Percentiles rank a stretch among this genome's conserved stretches.
These are phyloP conservation scores for Globisporangium recalcitrans DNA, from an alignment of 352 stramenopile species.

Conservation along the genomic window DNA sequence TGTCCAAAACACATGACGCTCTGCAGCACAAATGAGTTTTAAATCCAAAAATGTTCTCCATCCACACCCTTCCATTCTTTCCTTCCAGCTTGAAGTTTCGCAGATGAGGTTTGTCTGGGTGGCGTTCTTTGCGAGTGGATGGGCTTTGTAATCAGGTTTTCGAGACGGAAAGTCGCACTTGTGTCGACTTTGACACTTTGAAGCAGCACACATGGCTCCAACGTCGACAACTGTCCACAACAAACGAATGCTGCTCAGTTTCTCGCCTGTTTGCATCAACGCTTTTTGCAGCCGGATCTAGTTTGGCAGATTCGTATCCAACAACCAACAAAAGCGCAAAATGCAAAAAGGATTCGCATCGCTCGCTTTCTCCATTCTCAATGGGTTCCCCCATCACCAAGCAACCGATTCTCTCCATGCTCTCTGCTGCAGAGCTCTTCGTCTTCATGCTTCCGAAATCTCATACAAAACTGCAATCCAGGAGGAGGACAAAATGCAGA, in stretches of 20 bases:
- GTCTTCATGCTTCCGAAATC: neutral
- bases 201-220: slow-evolving; percentile 1
- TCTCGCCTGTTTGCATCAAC: neutral
- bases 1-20: neutral
- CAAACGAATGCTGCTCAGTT: too few species aligned
- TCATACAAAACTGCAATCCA: neutral
- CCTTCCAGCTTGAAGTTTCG: slow-evolving; percentile 5
- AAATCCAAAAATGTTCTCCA: neutral
- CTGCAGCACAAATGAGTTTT: neutral
- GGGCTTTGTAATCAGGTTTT: slow-evolving; percentile 2
- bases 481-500: too few species aligned
- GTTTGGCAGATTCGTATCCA: neutral
- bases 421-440: neutral
- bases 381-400: slow-evolving; percentile 5
- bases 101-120: neutral
- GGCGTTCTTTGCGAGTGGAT: neutral
- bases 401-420: neutral
- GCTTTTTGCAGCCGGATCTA: neutral
- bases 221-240: too few species aligned
- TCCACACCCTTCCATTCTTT: neutral
- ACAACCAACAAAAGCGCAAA: neutral
- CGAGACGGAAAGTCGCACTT: neutral
- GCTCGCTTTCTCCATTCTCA: neutral
- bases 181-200: neutral
- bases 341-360: neutral